Percentiles rank a stretch among this genome's conserved stretches.
phyloP scores from a whole-genome alignment of 1,284 basidiomycete species.

The Cutaneotrichosporon arboriforme region DNA sequence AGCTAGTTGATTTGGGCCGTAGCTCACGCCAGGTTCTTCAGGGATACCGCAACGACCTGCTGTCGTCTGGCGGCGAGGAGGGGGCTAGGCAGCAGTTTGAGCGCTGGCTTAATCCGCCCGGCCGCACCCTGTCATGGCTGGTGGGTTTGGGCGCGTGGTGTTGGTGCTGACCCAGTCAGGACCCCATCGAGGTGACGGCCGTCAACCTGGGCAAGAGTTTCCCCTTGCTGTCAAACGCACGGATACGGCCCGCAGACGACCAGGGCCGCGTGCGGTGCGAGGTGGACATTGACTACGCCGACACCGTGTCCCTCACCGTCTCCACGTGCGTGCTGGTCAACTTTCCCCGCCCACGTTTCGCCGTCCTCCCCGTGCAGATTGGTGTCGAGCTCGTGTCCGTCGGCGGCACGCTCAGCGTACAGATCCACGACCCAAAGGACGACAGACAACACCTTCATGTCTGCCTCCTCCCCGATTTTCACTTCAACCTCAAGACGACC shows the following conservation, averaged over 20 bases:
- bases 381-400: slow-evolving; percentile 54
- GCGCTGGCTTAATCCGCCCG: slow-evolving; percentile 47
- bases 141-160: slow-evolving; percentile 20
- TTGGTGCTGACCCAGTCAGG: slow-evolving; percentile 28
- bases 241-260: slow-evolving; percentile 54
- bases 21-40: slow-evolving; percentile 40
- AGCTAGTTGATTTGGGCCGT: slow-evolving; percentile 15
- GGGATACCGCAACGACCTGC: slow-evolving; percentile 47
- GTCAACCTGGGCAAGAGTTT: slow-evolving; percentile 53
- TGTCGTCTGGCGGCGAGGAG: slow-evolving; percentile 47
- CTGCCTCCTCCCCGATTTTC: slow-evolving; percentile 56
- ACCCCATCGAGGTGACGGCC: slow-evolving; percentile 54
- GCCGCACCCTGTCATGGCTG: slow-evolving; percentile 38
- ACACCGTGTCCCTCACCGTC: slow-evolving; percentile 52
- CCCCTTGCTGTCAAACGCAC: slow-evolving; percentile 52
- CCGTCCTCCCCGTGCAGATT: slow-evolving; percentile 54
- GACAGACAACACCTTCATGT: slow-evolving; percentile 50
- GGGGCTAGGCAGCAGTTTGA: slow-evolving; percentile 47
- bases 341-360: slow-evolving; percentile 55
- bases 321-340: slow-evolving; percentile 56
- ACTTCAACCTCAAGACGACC: slow-evolving; percentile 52
- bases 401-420: slow-evolving; percentile 51
- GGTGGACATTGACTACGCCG: slow-evolving; percentile 55
- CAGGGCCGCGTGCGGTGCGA: slow-evolving; percentile 53
- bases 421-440: slow-evolving; percentile 36